These are phyloP conservation scores for Phytophthora uliginosa DNA, from an alignment of 352 stramenopile species.

Conservation along the genomic window DNA sequence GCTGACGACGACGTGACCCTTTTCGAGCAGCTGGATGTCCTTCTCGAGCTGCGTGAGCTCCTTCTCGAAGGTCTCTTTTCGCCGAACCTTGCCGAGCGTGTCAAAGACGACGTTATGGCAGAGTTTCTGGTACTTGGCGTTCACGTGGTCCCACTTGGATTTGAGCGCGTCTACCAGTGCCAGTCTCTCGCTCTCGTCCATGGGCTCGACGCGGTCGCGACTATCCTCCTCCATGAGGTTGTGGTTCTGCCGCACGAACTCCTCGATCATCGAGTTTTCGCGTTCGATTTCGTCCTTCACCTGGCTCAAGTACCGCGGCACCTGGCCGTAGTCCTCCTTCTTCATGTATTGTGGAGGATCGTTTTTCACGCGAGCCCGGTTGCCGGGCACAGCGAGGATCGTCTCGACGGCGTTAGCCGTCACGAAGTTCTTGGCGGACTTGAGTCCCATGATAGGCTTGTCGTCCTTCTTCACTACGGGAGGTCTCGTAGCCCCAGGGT, in stretches of 20 bases:
- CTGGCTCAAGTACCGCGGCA: constrained; percentile 92
- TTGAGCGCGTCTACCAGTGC: constrained; percentile 93
- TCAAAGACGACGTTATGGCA: constrained; percentile 95
- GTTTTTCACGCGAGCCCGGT: constrained; percentile 64
- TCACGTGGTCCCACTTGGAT: constrained; percentile 95
- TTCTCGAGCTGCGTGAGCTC: constrained; percentile 94
- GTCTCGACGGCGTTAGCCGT: constrained; percentile 94
- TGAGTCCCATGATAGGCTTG: constrained; percentile 93
- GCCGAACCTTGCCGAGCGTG: constrained; percentile 92
- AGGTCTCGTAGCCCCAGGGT: constrained; percentile 69
- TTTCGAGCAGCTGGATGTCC: constrained; percentile 91
- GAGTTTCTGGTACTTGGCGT: constrained; percentile 95
- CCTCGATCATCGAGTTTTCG: constrained; percentile 95
- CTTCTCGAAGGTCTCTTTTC: constrained; percentile 94
- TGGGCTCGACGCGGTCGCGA: constrained; percentile 60
- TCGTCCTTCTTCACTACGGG: constrained; percentile 87
- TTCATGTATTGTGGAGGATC: constrained; percentile 83
- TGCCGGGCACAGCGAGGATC: constrained; percentile 86
- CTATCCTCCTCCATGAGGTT: constrained; percentile 85
- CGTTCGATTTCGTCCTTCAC: constrained; percentile 94
- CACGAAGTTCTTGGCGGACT: constrained; percentile 95
- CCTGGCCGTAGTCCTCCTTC: constrained; percentile 95
- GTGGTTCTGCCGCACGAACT: constrained; percentile 92
- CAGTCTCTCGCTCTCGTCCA: constrained; percentile 89
- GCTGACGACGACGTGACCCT: constrained; percentile 74